Conservation (phyloP, 805 yeast species). For the Starmerella vaccinii region DNA sequence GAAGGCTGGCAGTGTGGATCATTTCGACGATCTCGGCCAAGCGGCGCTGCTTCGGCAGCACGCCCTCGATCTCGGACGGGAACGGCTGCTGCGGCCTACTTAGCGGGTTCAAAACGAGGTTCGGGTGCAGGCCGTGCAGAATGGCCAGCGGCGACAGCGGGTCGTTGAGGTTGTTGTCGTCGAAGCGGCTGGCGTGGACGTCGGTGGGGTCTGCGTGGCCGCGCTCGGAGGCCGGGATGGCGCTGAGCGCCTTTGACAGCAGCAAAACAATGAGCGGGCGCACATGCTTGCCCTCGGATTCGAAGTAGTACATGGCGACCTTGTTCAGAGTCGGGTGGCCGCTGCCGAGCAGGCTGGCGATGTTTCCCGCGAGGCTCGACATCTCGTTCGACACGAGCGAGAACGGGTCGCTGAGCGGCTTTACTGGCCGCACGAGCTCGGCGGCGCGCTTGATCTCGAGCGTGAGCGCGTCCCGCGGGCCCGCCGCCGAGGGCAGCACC, state of each 20-base stretch:
- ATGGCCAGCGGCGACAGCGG: conserved; percentile 68
- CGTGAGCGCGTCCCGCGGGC: conserved; percentile 16
- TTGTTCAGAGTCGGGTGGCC: conserved; percentile 89
- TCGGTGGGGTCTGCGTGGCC: conserved; percentile 41
- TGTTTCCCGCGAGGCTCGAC: conserved; percentile 78
- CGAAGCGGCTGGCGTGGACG: conserved; percentile 24
- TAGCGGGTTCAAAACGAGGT: conserved; percentile 65
- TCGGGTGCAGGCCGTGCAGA: conserved; percentile 85
- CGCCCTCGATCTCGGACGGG: conserved; percentile 61
- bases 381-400: conserved; percentile 86
- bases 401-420: conserved; percentile 65
- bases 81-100: conserved; percentile 63
- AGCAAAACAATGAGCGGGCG: conserved; percentile 82
- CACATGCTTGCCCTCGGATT: conserved; percentile 91
- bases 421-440: conserved; percentile 29
- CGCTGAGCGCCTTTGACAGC: conserved; percentile 65
- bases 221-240: conserved; percentile 59
- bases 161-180: conserved; percentile 29
- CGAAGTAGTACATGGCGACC: conserved; percentile 90
- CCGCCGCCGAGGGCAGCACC: conserved; percentile 13
- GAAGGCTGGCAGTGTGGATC: conserved; percentile 92
- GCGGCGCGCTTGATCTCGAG: conserved; percentile 27
- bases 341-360: conserved; percentile 76
- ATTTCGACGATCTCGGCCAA: conserved; percentile 95
- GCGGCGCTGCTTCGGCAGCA: conserved; percentile 87